phyloP scores from a whole-genome alignment of 2,329 filamentous ascomycete species.

The Alternaria triticimaculans region DNA sequence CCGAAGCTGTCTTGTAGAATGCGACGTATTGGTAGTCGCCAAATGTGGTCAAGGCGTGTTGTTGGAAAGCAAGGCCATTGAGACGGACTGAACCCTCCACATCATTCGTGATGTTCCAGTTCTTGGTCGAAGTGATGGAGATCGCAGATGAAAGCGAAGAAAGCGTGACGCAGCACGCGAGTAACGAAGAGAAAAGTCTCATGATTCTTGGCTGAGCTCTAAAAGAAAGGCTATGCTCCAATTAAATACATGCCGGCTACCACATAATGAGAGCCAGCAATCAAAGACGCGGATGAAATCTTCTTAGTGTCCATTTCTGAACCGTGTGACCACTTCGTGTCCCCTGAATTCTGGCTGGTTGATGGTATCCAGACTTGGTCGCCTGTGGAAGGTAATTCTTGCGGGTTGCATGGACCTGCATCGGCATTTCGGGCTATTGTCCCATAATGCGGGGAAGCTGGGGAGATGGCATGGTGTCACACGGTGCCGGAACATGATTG shows the following conservation, averaged over 20 bases:
- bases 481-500: neutral
- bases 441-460: conserved; percentile 17
- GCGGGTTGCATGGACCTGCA: conserved; percentile 8
- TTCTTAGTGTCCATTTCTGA: neutral
- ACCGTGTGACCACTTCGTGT: neutral
- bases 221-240: neutral
- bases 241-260: neutral
- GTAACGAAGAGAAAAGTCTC: conserved; percentile 18
- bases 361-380: neutral
- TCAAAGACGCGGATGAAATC: neutral
- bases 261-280: neutral
- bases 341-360: neutral
- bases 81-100: conserved; percentile 47
- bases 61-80: conserved; percentile 60
- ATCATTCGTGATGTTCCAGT: conserved; percentile 42
- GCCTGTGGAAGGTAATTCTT: neutral
- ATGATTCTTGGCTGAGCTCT: conserved; percentile 13
- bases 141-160: conserved; percentile 26
- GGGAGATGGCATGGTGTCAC: conserved; percentile 1
- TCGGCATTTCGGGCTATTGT: conserved; percentile 25
- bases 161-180: conserved; percentile 15
- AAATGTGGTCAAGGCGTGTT: conserved; percentile 56
- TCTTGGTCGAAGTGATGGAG: conserved; percentile 34
- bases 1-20: conserved; percentile 50
- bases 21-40: conserved; percentile 59